Base-by-base conservation (phyloP, 805 yeast genomes). In the Yarrowia sp. region DNA sequence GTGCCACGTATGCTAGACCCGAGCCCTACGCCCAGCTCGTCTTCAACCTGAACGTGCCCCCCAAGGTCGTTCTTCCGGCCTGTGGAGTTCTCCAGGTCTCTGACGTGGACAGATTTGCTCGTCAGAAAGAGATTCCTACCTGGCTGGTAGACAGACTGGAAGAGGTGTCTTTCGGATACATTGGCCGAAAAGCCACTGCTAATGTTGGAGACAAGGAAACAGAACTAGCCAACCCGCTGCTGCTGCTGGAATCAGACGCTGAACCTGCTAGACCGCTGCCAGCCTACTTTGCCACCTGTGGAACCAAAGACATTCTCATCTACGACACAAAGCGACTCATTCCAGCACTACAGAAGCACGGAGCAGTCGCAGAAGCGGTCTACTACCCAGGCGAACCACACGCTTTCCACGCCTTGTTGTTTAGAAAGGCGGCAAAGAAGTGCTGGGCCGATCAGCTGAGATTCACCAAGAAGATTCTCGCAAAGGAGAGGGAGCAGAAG, bases 251-350 rank as follows among this genome's bases (percentile, higher is more conserved):
- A 16, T 24, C 35, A 2, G 61, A 54, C 26, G 44, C 38, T n/a
- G 16, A 28, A 16, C 61, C 61, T 1, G 35, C 2, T 2, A 4
- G 61, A 26, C 41, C 38, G 4, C 24, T 54, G 17, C 61, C 61
- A 2, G 61, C 61, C 6, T 54, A 54, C 46, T 38, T 54, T 26
- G 61, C 46, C 35, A 38, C 35, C 24, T 54, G 61, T 26, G 61
- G 61, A n/a, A 54, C 61, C 28, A 36, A 28, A 21, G 61, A 54
- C 9, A 17, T 54, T 19, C 14, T 54, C 4, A 54, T 54, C 26
- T 54, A 54, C 61, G 61, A 54, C 35, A 54, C 61, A 3, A 54
- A 54, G 26, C 61, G 61, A 35, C 46, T 54, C 14, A 38, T 54
- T 26, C 46, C 46, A 1, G 65, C 62, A 1, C 38, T 64, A 26